A percentile compares a stretch with the other conserved stretches of the same genome.
Evolutionary conservation across 2,329 filamentous ascomycete genomes (phyloP).

Genomic region (Dactylellina haptotyla): DNA sequence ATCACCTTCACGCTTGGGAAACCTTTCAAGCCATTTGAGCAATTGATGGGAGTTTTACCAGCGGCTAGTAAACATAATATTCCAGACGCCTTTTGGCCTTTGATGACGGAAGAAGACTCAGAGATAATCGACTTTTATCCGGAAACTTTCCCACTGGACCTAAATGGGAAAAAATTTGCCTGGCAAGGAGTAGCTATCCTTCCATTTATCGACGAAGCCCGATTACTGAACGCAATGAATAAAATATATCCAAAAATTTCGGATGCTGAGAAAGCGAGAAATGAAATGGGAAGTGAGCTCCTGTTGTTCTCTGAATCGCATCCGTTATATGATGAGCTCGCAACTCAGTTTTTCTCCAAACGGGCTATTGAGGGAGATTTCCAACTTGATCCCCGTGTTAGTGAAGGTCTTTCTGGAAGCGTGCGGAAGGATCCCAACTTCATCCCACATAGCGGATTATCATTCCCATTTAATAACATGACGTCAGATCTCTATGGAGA

Average conservation of each 20-base stretch:
- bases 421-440: constrained; percentile 85
- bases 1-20: constrained; percentile 84
- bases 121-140: constrained; percentile 98
- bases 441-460: constrained; percentile 82
- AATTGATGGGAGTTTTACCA: constrained; percentile 96
- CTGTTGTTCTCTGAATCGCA: constrained; percentile 86
- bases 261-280: constrained; percentile 79
- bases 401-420: constrained; percentile 80
- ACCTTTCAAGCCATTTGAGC: constrained; percentile 91
- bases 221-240: constrained; percentile 82
- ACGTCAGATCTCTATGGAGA: constrained; percentile 72
- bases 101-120: constrained; percentile 89
- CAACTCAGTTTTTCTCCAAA: constrained; percentile 89
- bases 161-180: constrained; percentile 98
- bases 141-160: constrained; percentile 87
- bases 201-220: constrained; percentile 93
- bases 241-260: constrained; percentile 83
- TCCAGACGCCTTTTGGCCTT: constrained; percentile 83
- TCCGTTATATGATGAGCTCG: constrained; percentile 84
- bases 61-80: constrained; percentile 85
- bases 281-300: constrained; percentile 80
- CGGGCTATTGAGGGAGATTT: constrained; percentile 74
- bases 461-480: constrained; percentile 75
- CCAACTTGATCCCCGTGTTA: constrained; percentile 78
- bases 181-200: constrained; percentile 96